phyloP scores from a whole-genome alignment of 768 basidiomycete genomes.

The Mycena latifolia region DNA sequence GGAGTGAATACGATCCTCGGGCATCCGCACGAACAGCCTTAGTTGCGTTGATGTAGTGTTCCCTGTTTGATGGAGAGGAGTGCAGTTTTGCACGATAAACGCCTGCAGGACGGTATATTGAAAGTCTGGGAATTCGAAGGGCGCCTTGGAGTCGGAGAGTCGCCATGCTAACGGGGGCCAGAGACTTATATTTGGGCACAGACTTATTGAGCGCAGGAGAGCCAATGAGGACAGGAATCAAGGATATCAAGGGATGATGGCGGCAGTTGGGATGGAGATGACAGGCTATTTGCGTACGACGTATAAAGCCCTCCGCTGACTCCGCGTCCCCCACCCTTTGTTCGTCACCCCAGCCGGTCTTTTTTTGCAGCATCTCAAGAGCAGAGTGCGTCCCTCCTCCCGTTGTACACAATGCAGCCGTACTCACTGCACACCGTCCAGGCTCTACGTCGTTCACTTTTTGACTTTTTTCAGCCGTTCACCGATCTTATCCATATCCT shows the following conservation, averaged over 20 bases:
- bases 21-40: conserved; percentile 54
- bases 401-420: not conserved
- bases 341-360: conserved; percentile 47
- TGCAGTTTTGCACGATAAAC: conserved; percentile 38
- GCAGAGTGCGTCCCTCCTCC: conserved; percentile 54
- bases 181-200: too few relatives aligned
- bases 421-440: conserved; percentile 33
- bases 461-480: conserved; percentile 36
- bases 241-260: too few relatives aligned
- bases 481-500: conserved; percentile 40
- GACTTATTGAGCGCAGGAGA: too few relatives aligned
- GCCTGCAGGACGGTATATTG: not conserved
- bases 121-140: not conserved
- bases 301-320: not conserved
- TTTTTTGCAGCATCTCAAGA: conserved; percentile 54
- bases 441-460: conserved; percentile 49
- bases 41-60: conserved; percentile 60
- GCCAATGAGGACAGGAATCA: too few relatives aligned
- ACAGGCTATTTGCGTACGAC: not conserved
- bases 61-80: conserved; percentile 51
- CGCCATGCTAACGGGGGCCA: conserved; percentile 11
- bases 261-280: conserved; percentile 21
- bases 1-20: not conserved
- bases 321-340: conserved; percentile 9
- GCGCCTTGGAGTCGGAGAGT: not conserved